Evolutionary conservation across 805 yeast species (phyloP).

Genomic region (Wickerhamomyces silvicola): DNA sequence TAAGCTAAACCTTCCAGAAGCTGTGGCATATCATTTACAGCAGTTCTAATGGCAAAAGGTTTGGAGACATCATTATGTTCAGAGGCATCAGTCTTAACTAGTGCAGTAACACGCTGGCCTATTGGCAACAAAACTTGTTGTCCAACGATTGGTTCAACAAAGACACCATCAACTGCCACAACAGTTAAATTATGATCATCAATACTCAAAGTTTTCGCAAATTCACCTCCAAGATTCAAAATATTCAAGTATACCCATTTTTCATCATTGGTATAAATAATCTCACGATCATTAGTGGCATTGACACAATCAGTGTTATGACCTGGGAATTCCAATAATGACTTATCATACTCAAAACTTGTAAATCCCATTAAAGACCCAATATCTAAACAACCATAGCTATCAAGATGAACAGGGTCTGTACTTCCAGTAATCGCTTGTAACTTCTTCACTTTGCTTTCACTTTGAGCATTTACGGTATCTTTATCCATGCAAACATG

Average conservation of each 20-base stretch:
- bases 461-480: not conserved
- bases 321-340: conserved; percentile 7
- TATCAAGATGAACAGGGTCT: conserved; percentile 3
- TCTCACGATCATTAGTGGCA: conserved; percentile 13
- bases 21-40: conserved; percentile 23
- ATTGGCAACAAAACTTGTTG: conserved; percentile 27
- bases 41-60: conserved; percentile 24
- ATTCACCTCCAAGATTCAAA: conserved; percentile 30
- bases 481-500: conserved; percentile 3
- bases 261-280: conserved; percentile 18
- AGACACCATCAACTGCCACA: conserved; percentile 29
- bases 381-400: conserved; percentile 7
- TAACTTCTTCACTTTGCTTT: no score
- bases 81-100: conserved; percentile 20
- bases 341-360: conserved; percentile 4
- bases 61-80: conserved; percentile 17
- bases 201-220: conserved; percentile 27
- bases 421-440: no score
- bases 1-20: conserved; percentile 24
- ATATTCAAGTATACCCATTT: conserved; percentile 25
- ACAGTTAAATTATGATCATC: conserved; percentile 27
- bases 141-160: conserved; percentile 21
- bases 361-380: conserved; percentile 4
- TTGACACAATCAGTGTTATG: conserved; percentile 21
- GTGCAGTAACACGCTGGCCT: conserved; percentile 26